Percentiles rank a stretch among this genome's conserved stretches.
Evolutionary conservation across 2,329 filamentous ascomycete genomes (phyloP).

Genomic region (Beauveria caledonica): DNA sequence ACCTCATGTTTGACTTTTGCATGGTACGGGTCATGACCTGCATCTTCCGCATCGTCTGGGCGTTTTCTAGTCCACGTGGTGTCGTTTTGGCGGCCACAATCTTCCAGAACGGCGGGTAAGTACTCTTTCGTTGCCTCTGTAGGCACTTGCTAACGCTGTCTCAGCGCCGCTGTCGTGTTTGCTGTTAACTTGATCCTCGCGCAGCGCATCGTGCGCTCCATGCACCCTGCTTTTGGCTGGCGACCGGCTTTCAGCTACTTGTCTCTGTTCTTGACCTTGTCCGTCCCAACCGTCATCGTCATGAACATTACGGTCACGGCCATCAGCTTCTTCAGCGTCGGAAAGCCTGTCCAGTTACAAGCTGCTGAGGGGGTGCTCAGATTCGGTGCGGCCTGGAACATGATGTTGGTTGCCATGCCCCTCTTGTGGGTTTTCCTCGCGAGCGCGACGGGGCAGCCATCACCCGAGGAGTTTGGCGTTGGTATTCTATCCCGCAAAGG

Average conservation of each 20-base stretch:
- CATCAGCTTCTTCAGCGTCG: constrained; percentile 18
- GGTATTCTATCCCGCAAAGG: constrained; percentile 23
- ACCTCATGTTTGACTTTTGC: constrained; percentile 29
- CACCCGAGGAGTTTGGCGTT: constrained; percentile 24
- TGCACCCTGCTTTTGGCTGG: constrained; percentile 30
- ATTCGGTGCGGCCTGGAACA: constrained; percentile 17
- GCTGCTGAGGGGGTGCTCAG: constrained; percentile 14
- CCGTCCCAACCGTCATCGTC: constrained; percentile 22
- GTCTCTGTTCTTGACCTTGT: constrained; percentile 19
- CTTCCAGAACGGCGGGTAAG: constrained; percentile 28
- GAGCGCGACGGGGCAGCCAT: constrained; percentile 20
- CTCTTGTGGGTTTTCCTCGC: constrained; percentile 18
- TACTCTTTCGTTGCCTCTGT: not conserved
- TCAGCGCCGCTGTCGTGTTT: constrained; percentile 26
- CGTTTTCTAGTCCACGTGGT: constrained; percentile 17
- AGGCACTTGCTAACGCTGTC: not conserved
- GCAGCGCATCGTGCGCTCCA: constrained; percentile 30
- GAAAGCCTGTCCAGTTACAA: not conserved
- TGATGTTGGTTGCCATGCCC: constrained; percentile 17
- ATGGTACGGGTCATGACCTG: constrained; percentile 27
- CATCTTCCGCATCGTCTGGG: constrained; percentile 29
- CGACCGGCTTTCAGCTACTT: constrained; percentile 19
- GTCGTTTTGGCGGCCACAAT: constrained; percentile 27
- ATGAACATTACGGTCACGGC: constrained; percentile 23
- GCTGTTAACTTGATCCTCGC: constrained; percentile 31